Conservation (phyloP, 1,284 basidiomycete genomes). For the Moesziomyces globuligerus region DNA sequence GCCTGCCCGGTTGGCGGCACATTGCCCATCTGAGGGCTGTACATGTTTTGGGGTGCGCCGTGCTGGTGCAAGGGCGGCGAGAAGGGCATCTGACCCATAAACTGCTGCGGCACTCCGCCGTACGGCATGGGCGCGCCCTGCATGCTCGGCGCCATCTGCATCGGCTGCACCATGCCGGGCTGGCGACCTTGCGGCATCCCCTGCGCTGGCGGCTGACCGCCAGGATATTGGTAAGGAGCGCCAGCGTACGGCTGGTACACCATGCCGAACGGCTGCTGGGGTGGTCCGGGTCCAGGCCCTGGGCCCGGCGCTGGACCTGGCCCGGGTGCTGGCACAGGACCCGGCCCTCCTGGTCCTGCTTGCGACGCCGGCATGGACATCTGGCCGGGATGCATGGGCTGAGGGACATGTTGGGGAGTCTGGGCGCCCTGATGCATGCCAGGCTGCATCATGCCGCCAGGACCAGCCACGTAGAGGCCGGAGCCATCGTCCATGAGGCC, state of each 20-base stretch:
- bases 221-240: conserved; percentile 46
- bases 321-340: conserved; percentile 9
- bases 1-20: conserved; percentile 27
- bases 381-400: conserved; percentile 32
- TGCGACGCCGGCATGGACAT: conserved; percentile 24
- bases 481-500: conserved; percentile 33
- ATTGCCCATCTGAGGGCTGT: conserved; percentile 59
- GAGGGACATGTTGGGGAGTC: conserved; percentile 30
- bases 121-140: conserved; percentile 46
- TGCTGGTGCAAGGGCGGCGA: conserved; percentile 56
- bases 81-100: conserved; percentile 55
- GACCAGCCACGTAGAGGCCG: conserved; percentile 29
- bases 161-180: conserved; percentile 34
- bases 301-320: conserved; percentile 15
- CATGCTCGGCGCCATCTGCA: conserved; percentile 37
- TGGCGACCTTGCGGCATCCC: conserved; percentile 32
- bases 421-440: conserved; percentile 38
- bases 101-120: conserved; percentile 49
- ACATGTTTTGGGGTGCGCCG: conserved; percentile 50
- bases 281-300: conserved; percentile 14
- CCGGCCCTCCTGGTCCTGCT: conserved; percentile 8
- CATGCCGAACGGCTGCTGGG: conserved; percentile 49
- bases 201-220: conserved; percentile 30
- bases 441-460: conserved; percentile 38
- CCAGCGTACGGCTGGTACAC: conserved; percentile 48